phyloP scores from a whole-genome alignment of 2,329 filamentous ascomycete genomes.

The Onygenales sp. region DNA sequence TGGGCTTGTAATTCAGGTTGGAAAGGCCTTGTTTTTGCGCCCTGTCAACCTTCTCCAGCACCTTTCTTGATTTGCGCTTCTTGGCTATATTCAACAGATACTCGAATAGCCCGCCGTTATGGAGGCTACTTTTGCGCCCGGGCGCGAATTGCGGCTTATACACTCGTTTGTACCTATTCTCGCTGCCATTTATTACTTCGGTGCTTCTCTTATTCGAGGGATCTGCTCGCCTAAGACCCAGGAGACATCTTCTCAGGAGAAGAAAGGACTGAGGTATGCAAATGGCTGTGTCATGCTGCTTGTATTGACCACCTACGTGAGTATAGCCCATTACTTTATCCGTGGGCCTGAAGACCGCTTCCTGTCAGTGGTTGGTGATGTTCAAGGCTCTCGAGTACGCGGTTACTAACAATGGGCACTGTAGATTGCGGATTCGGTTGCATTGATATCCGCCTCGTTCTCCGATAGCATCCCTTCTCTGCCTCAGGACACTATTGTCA shows the following conservation, averaged over 20 bases:
- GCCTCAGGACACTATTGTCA: conserved; percentile 10
- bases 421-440: conserved; percentile 12
- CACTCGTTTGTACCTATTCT: conserved; percentile 34
- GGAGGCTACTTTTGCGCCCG: not conserved
- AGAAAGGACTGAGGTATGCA: conserved; percentile 33
- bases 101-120: not conserved
- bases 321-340: conserved; percentile 7
- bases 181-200: conserved; percentile 49
- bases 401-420: not conserved
- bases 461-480: conserved; percentile 1
- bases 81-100: no score
- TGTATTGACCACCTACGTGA: conserved; percentile 33
- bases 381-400: not conserved
- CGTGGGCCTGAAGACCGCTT: not conserved
- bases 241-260: conserved; percentile 27
- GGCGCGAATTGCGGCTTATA: conserved; percentile 5
- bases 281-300: conserved; percentile 32
- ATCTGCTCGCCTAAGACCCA: conserved; percentile 45
- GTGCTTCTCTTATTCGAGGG: conserved; percentile 40
- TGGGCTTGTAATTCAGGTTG: no score
- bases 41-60: no score
- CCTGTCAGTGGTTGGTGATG: not conserved
- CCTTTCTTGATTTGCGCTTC: no score
- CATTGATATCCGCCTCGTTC: conserved; percentile 8
- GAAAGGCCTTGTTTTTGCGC: no score